Base-by-base conservation (phyloP, 179 eudicot genomes). In the Amaranthus tricolor region DNA sequence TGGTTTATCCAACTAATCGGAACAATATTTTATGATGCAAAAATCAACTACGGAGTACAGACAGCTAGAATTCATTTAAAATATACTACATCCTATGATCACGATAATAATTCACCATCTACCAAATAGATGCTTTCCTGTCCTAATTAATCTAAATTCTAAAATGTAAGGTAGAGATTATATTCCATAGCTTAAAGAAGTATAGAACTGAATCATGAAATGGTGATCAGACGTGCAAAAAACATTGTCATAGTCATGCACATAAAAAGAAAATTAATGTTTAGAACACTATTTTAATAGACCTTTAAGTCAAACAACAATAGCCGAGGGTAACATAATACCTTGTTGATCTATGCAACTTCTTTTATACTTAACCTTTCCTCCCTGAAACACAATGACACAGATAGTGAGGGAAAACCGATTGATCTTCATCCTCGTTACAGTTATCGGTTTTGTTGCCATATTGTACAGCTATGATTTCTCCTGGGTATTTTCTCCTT, bases 381-480 rank as follows among this genome's bases (percentile, higher is more conserved):
- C 44, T 61, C 47, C 9, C 19, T 16, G n/a, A 21, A 31, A 54
- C 53, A 1, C 8, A 21, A 68, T 49, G 72, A 72, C 65, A 45
- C 72, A 9, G 40, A 72, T 9, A 63, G 77, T 59, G 54, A 68
- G 84, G 48, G 85, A 85, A 64, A 75, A 76, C 12, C 92, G 91
- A 7, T 82, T 85, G 68, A 57, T 91, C 78, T 87, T 86, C 83
- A 82, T 85, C 21, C 61, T 92, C 20, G 45, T 91, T 40, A 80
- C 85, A 63, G 88, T 91, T 87, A 78, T 93, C 72, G 10, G 86
- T 66, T 86, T 91, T 71, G 86, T 85, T 54, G 78, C 83, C 78
- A 69, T 91, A 65, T 81, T 93, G 12, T 92, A 91, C 82, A 78
- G 85, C 74, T 88, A 89, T 54, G 89, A 87, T 68, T 82, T 88